phyloP scores from a whole-genome alignment of 1,284 basidiomycete species.

The Cutaneotrichosporon daszewskae region DNA sequence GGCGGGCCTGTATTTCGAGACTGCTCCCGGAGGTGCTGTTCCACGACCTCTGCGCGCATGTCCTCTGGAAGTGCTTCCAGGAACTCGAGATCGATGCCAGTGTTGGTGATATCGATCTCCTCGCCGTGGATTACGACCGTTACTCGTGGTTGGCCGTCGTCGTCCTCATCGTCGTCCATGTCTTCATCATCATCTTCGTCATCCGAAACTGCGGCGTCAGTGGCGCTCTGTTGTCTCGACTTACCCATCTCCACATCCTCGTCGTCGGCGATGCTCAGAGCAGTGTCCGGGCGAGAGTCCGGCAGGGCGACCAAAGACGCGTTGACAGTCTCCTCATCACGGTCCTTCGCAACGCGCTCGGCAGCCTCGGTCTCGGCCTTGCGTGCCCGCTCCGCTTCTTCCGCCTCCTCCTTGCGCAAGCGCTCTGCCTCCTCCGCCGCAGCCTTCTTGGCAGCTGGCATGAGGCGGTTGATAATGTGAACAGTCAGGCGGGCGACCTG shows the following conservation, averaged over 20 bases:
- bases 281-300: slow-evolving; percentile 57
- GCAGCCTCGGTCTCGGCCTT: slow-evolving; percentile 23
- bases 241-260: slow-evolving; percentile 70
- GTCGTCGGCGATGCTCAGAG: slow-evolving; percentile 37
- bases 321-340: slow-evolving; percentile 15
- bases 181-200: slow-evolving; percentile 7
- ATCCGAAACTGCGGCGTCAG: slow-evolving; percentile 49
- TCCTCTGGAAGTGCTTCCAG: slow-evolving; percentile 96
- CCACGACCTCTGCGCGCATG: slow-evolving; percentile 96
- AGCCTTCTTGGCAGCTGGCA: slow-evolving; percentile 64
- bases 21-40: slow-evolving; percentile 86
- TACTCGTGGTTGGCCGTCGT: slow-evolving; percentile 50
- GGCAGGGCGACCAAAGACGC: slow-evolving; percentile 24
- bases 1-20: slow-evolving; percentile 56
- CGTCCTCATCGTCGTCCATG: slow-evolving; percentile 7
- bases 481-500: slow-evolving; percentile 68
- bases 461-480: slow-evolving; percentile 67
- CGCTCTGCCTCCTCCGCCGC: slow-evolving; percentile 45
- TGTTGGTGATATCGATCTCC: slow-evolving; percentile 96
- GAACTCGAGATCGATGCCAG: slow-evolving; percentile 97
- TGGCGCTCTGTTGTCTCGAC: neutral
- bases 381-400: slow-evolving; percentile 17
- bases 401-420: slow-evolving; percentile 33
- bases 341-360: slow-evolving; percentile 15
- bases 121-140: slow-evolving; percentile 86